Evolutionary conservation across 176 grass and related monocot genomes (phyloP).

Genomic region (Oryza glaberrima): DNA sequence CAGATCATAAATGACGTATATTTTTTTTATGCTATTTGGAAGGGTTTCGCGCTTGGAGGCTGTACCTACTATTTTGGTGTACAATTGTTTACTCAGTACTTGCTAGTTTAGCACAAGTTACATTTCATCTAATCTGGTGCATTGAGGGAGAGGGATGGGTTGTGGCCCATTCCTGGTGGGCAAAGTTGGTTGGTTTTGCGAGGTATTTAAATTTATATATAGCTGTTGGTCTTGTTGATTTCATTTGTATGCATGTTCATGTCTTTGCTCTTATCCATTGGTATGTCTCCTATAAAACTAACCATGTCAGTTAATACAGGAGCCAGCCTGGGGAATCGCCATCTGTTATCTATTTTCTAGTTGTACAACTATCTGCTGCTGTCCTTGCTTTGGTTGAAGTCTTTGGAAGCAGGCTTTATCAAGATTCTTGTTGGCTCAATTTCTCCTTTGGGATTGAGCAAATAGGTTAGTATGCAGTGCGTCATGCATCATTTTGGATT

Average conservation of each 20-base stretch:
- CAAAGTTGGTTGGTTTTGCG: conserved; percentile 73
- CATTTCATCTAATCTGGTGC: conserved; percentile 83
- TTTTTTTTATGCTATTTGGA: conserved; percentile 40
- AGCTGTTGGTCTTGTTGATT: conserved; percentile 29
- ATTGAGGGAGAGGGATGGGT: conserved; percentile 72
- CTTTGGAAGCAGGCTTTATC: conserved; percentile 64
- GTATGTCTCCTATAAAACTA: conserved; percentile 31
- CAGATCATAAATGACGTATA: neutral
- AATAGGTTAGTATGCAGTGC: conserved; percentile 66
- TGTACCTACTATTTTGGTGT: conserved; percentile 66
- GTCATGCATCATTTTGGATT: conserved; percentile 20
- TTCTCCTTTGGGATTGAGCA: conserved; percentile 65
- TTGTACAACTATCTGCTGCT: conserved; percentile 74
- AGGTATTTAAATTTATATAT: conserved; percentile 59
- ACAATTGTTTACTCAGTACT: conserved; percentile 80
- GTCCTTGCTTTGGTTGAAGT: conserved; percentile 82
- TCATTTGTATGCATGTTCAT: conserved; percentile 28
- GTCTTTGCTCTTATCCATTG: conserved; percentile 29
- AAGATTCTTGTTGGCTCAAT: conserved; percentile 85
- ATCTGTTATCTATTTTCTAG: conserved; percentile 83
- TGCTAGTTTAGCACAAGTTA: conserved; percentile 73
- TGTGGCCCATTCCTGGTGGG: conserved; percentile 75
- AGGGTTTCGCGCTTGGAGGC: conserved; percentile 76
- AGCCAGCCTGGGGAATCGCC: conserved; percentile 71
- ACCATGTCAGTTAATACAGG: conserved; percentile 61